A percentile compares a stretch with the other conserved stretches of the same genome.
Evolutionary conservation across 306 rosid species (phyloP).

Genomic region (Castanopsis chinensis): DNA sequence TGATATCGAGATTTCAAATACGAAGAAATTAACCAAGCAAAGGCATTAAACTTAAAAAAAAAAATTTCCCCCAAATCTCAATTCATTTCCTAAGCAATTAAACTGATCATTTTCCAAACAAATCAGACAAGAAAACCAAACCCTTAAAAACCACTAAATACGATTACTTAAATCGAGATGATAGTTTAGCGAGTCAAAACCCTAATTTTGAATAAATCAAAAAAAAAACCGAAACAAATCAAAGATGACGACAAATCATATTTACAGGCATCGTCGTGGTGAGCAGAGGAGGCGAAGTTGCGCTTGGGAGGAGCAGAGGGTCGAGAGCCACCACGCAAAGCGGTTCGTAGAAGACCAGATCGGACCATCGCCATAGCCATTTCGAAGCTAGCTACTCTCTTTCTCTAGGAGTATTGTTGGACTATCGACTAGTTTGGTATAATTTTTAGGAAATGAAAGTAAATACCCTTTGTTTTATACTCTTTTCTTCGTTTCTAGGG

Average conservation of each 20-base stretch:
- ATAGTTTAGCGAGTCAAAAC: neutral
- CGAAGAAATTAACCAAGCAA: neutral
- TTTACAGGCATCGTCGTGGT: conserved; percentile 77
- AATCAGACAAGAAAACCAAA: neutral
- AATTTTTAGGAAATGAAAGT: too few relatives aligned
- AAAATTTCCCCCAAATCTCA: neutral
- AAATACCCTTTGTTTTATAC: too few relatives aligned
- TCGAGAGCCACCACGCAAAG: conserved; percentile 56
- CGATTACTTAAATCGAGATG: neutral
- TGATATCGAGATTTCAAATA: neutral
- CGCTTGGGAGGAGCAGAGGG: conserved; percentile 49
- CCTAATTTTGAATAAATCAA: neutral
- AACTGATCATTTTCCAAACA: neutral
- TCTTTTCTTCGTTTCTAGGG: too few relatives aligned
- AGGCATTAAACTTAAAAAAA: neutral
- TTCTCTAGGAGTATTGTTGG: neutral
- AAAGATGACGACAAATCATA: neutral
- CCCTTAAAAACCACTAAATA: neutral
- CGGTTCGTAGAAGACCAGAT: conserved; percentile 67
- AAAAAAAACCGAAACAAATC: neutral
- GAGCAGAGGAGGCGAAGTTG: conserved; percentile 61
- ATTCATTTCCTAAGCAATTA: neutral
- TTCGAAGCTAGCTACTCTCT: conserved; percentile 9
- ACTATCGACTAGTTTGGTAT: too few relatives aligned
- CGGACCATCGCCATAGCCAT: conserved; percentile 80